Evolutionary conservation across 176 grass and related monocot genomes (phyloP).

Genomic region (Carex parvula): DNA sequence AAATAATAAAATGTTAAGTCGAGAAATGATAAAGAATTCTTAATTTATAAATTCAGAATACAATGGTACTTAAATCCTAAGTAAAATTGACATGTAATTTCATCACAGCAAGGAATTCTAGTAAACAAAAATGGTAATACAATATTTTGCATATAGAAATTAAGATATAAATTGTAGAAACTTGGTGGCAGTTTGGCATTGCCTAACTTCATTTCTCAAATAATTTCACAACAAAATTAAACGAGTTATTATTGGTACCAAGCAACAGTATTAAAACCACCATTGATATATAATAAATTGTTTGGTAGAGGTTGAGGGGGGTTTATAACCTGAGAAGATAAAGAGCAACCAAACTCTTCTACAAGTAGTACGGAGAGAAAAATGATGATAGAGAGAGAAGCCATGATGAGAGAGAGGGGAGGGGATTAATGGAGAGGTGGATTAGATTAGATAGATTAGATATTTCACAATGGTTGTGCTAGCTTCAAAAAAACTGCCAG

Average conservation of each 20-base stretch:
- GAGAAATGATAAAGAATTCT: not conserved
- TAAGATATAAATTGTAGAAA: not conserved
- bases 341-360: not conserved
- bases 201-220: not conserved
- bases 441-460: slow-evolving; percentile 2
- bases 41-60: not conserved
- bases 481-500: not conserved
- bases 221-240: not conserved
- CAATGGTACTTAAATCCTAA: not conserved
- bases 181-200: not conserved
- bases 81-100: not conserved
- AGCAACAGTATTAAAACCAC: not conserved
- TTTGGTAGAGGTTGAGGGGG: not conserved
- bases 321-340: slow-evolving; percentile 14
- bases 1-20: not conserved
- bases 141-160: not conserved
- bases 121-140: not conserved
- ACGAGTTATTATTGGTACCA: not conserved
- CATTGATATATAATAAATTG: not conserved
- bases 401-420: slow-evolving; percentile 5
- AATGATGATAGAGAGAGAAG: slow-evolving; percentile 1
- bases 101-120: not conserved
- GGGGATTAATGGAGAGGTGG: not conserved
- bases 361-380: not conserved
- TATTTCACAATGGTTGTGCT: slow-evolving; percentile 7